Percentiles rank a stretch among this genome's conserved stretches.
phyloP scores from a whole-genome alignment of 2,329 filamentous ascomycete genomes.

The Balansia obtecta region DNA sequence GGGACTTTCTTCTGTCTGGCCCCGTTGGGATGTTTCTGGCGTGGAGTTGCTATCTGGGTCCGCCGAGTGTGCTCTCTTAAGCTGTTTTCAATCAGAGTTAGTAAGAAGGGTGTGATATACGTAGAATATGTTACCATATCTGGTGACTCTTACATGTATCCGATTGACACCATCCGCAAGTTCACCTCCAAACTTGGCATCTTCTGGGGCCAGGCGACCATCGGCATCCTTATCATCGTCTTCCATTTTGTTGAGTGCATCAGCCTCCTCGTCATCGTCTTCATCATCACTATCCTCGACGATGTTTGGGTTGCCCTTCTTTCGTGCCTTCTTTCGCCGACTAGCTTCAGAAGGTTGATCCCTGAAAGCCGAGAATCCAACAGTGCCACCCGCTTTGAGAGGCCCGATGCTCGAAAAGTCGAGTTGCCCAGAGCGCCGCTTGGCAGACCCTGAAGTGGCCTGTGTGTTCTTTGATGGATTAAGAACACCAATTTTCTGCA shows the following conservation, averaged over 20 bases:
- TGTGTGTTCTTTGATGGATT: conserved; percentile 53
- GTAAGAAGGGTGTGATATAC: conserved; percentile 4
- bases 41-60: conserved; percentile 44
- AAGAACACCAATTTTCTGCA: conserved; percentile 91
- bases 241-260: conserved; percentile 51
- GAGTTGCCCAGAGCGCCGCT: conserved; percentile 69
- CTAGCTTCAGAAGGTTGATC: conserved; percentile 48
- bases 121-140: neutral
- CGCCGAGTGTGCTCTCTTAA: conserved; percentile 69
- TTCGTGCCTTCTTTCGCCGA: conserved; percentile 43
- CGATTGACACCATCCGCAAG: conserved; percentile 70
- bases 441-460: conserved; percentile 47
- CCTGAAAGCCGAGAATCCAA: conserved; percentile 81
- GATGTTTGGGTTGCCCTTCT: conserved; percentile 56
- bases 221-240: conserved; percentile 52
- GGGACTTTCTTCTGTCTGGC: conserved; percentile 32
- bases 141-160: conserved; percentile 51
- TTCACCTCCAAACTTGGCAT: conserved; percentile 59
- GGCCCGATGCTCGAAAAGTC: conserved; percentile 80
- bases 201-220: conserved; percentile 53
- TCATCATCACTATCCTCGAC: conserved; percentile 62
- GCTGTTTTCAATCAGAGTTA: conserved; percentile 32
- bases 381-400: conserved; percentile 73
- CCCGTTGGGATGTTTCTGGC: conserved; percentile 22
- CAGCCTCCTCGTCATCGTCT: conserved; percentile 54